phyloP scores from a whole-genome alignment of 2,329 filamentous ascomycete genomes.

The Trichoderma semiorbis region DNA sequence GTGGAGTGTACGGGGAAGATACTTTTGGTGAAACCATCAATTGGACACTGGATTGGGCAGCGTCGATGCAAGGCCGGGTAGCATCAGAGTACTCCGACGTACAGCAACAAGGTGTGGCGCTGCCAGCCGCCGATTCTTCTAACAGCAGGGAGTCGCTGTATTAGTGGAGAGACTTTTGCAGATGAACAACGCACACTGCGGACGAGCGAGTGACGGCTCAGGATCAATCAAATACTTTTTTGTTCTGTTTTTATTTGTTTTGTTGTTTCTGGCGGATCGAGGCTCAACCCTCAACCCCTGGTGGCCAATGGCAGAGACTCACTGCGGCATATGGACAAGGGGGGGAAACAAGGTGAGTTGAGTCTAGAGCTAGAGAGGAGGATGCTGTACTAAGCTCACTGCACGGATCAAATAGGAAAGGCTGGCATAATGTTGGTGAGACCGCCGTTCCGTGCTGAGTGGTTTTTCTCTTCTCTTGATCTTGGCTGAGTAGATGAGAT shows the following conservation, averaged over 20 bases:
- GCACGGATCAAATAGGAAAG: background rate
- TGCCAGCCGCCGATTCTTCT: background rate
- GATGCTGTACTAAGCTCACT: background rate
- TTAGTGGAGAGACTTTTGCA: background rate
- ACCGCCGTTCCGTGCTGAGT: background rate
- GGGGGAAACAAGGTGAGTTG: background rate
- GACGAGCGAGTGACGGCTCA: background rate
- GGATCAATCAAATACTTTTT: background rate
- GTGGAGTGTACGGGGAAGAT: background rate
- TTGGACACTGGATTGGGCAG: background rate
- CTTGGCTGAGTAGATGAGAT: background rate
- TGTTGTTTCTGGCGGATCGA: background rate
- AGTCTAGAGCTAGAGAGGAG: background rate
- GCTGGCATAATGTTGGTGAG: background rate
- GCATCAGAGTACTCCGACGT: background rate
- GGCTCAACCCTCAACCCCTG: background rate
- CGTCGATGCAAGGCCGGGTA: background rate
- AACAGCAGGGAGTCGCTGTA: background rate
- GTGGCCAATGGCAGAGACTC: background rate
- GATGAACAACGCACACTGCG: slow-evolving; percentile 1
- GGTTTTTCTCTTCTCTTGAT: background rate
- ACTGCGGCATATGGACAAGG: background rate
- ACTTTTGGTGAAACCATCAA: background rate
- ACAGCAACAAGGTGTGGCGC: background rate
- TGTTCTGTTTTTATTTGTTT: background rate